Evolutionary conservation across 1,284 basidiomycete species (phyloP).

Genomic region (Cryptococcus hybrid): DNA sequence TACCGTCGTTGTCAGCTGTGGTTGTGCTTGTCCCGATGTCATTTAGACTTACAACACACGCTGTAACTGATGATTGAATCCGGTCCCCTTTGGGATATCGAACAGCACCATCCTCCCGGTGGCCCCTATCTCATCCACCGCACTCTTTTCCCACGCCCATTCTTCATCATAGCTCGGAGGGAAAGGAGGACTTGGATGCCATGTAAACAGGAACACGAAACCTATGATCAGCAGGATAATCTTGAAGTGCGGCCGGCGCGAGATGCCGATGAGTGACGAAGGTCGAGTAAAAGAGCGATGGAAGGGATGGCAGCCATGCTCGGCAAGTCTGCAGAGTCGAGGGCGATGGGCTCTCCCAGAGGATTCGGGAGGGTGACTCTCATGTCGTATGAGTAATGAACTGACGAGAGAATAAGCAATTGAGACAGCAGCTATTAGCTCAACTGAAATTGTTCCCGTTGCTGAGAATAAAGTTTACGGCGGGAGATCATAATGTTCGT

Average conservation of each 20-base stretch:
- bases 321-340: conserved; percentile 18
- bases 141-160: conserved; percentile 19
- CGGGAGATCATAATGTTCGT: no score
- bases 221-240: conserved; percentile 5
- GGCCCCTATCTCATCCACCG: conserved; percentile 19
- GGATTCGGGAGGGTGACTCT: conserved; percentile 33
- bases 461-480: no score
- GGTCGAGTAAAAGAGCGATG: background rate
- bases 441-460: no score
- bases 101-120: conserved; percentile 39
- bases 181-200: conserved; percentile 33
- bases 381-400: conserved; percentile 6
- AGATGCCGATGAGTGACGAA: background rate
- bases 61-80: conserved; percentile 21
- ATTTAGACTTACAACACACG: conserved; percentile 19
- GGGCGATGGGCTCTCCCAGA: conserved; percentile 25
- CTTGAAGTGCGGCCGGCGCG: conserved; percentile 8
- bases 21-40: background rate
- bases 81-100: conserved; percentile 39
- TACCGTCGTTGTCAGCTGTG: conserved; percentile 9
- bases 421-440: no score
- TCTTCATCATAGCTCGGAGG: conserved; percentile 39
- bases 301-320: background rate
- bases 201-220: conserved; percentile 13
- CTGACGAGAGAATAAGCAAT: no score